Evolutionary conservation across 306 rosid species (phyloP).

Genomic region (Castanea crenata): DNA sequence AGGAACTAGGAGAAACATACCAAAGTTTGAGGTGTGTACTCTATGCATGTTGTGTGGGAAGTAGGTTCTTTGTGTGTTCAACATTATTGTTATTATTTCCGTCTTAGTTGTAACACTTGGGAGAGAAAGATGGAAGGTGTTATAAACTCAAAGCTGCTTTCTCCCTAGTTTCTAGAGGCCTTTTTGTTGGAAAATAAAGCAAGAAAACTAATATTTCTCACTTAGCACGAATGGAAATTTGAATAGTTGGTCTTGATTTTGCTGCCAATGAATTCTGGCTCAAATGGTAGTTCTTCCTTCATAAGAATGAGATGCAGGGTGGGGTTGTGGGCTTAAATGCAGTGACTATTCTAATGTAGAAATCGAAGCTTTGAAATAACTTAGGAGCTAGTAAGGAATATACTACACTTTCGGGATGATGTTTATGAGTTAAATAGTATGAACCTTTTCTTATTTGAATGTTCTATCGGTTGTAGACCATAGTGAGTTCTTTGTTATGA

Average conservation of each 20-base stretch:
- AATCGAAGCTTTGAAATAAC: not conserved
- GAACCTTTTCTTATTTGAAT: not conserved
- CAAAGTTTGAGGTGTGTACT: slow-evolving; percentile 73
- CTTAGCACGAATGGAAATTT: not conserved
- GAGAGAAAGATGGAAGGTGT: not conserved
- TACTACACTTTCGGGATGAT: not conserved
- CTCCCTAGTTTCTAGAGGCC: not conserved
- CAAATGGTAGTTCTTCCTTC: too few species aligned
- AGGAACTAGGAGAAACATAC: slow-evolving; percentile 97
- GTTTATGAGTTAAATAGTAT: not conserved
- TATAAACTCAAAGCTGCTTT: not conserved
- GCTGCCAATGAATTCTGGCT: not conserved
- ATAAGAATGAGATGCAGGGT: too few species aligned
- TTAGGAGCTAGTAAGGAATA: not conserved
- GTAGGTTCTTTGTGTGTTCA: not conserved
- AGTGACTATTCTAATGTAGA: not conserved
- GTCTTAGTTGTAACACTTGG: not conserved
- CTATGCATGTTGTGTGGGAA: not conserved
- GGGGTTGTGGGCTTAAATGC: not conserved
- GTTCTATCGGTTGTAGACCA: not conserved
- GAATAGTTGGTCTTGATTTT: not conserved
- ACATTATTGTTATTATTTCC: not conserved
- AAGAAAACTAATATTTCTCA: not conserved
- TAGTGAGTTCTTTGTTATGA: not conserved
- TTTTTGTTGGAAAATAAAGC: not conserved